These are phyloP conservation scores for Zasmidium cellare DNA, from an alignment of 2,329 filamentous ascomycete species.

Conservation along the genomic window DNA sequence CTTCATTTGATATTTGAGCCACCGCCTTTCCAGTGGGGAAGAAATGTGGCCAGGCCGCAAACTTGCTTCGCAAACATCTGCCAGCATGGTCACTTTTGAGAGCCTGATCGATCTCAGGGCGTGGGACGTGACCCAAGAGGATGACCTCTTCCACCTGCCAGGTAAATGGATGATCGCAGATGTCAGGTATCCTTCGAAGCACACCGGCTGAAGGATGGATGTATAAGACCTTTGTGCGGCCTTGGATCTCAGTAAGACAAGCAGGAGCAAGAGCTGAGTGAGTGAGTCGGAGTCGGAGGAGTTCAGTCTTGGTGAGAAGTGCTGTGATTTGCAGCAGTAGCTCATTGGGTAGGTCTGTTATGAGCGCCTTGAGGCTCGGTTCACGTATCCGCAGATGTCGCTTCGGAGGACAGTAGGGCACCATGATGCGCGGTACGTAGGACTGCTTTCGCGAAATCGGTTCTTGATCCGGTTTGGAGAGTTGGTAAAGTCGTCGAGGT, in stretches of 20 bases:
- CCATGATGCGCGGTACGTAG: conserved; percentile 10
- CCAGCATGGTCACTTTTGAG: too few species aligned
- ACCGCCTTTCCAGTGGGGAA: too few species aligned
- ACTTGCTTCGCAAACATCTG: too few species aligned
- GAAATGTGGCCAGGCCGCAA: too few species aligned
- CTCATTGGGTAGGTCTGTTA: conserved; percentile 17
- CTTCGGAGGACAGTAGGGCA: conserved; percentile 1
- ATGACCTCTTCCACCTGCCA: background rate
- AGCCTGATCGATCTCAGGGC: background rate
- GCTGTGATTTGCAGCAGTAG: conserved; percentile 12
- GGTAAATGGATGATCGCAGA: conserved; percentile 16
- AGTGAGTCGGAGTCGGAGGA: conserved; percentile 7
- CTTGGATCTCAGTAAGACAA: conserved; percentile 5
- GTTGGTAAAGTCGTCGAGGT: too few species aligned
- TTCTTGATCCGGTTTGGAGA: background rate
- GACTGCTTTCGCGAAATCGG: background rate
- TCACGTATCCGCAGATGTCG: conserved; percentile 1
- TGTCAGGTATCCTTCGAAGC: conserved; percentile 3
- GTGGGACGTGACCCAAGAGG: background rate
- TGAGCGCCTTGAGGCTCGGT: background rate
- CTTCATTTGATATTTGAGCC: too few species aligned
- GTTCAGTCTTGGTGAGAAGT: background rate
- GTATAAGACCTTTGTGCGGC: conserved; percentile 17
- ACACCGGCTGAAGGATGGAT: conserved; percentile 13
- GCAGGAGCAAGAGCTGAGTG: conserved; percentile 2